Conservation (phyloP, 257 asterid genomes). For the Sherardia arvensis region DNA sequence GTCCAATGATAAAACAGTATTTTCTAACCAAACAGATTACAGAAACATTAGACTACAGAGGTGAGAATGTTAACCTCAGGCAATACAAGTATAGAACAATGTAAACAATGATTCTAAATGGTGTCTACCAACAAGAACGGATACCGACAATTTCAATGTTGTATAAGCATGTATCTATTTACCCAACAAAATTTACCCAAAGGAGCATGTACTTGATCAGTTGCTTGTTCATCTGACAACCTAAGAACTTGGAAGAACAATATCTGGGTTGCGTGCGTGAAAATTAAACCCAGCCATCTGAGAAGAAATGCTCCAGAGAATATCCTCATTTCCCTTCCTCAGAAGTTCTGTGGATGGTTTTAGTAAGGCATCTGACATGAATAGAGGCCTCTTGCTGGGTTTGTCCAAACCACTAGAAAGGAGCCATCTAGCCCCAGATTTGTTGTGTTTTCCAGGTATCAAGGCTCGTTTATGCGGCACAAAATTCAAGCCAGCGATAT, state of each 20-base stretch:
- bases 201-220: neutral
- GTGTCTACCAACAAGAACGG: neutral
- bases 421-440: constrained; percentile 72
- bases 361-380: constrained; percentile 29
- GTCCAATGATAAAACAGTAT: neutral
- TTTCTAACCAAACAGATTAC: neutral
- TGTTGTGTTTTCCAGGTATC: constrained; percentile 42
- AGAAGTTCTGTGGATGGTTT: constrained; percentile 26
- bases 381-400: constrained; percentile 25
- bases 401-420: constrained; percentile 53
- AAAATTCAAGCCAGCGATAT: constrained; percentile 49
- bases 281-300: constrained; percentile 35
- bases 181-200: neutral
- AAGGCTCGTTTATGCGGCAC: constrained; percentile 28
- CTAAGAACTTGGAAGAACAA: constrained; percentile 36
- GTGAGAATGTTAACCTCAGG: no score
- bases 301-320: constrained; percentile 63
- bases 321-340: constrained; percentile 26
- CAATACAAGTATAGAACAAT: no score
- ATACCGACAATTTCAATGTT: neutral
- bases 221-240: constrained; percentile 9
- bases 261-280: constrained; percentile 70
- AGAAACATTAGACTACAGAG: no score
- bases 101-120: neutral
- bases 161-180: neutral